phyloP scores from a whole-genome alignment of 148 eudicot species.

The Chenopodium quinoa region DNA sequence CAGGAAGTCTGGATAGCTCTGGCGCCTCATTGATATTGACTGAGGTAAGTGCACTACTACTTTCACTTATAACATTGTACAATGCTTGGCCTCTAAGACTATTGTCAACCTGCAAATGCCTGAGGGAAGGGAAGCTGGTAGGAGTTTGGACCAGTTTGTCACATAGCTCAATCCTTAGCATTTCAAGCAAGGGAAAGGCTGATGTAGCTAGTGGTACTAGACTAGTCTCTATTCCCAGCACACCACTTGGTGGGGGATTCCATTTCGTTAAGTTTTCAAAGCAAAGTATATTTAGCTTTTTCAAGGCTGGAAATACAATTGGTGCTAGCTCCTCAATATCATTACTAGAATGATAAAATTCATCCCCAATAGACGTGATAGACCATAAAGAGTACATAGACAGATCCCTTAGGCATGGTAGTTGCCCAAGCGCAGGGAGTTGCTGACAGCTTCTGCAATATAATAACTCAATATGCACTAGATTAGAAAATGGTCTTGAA shows the following conservation, averaged over 20 bases:
- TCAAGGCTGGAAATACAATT: conserved; percentile 5
- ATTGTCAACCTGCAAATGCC: conserved; percentile 16
- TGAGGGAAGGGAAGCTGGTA: conserved; percentile 21
- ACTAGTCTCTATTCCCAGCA: not conserved
- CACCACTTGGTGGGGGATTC: not conserved
- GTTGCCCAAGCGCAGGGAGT: conserved; percentile 21
- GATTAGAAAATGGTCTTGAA: conserved; percentile 12
- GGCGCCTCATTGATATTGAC: conserved; percentile 16
- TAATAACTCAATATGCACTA: conserved; percentile 19
- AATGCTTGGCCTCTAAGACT: conserved; percentile 13
- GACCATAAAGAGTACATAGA: conserved; percentile 25
- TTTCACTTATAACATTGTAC: conserved; percentile 16
- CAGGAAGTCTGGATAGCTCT: conserved; percentile 9
- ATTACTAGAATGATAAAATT: conserved; percentile 17
- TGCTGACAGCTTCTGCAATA: conserved; percentile 18
- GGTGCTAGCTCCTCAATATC: not conserved
- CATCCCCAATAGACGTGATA: conserved; percentile 11
- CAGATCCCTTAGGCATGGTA: conserved; percentile 21
- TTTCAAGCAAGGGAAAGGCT: conserved; percentile 25
- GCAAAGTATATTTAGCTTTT: conserved; percentile 8
- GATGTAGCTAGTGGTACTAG: not conserved
- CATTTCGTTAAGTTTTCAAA: conserved; percentile 22
- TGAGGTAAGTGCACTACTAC: conserved; percentile 6
- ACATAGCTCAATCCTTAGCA: conserved; percentile 22
- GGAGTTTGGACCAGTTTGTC: conserved; percentile 14